phyloP scores from a whole-genome alignment of 1,139 yeast genomes.

The Geotrichum aggregatum region DNA sequence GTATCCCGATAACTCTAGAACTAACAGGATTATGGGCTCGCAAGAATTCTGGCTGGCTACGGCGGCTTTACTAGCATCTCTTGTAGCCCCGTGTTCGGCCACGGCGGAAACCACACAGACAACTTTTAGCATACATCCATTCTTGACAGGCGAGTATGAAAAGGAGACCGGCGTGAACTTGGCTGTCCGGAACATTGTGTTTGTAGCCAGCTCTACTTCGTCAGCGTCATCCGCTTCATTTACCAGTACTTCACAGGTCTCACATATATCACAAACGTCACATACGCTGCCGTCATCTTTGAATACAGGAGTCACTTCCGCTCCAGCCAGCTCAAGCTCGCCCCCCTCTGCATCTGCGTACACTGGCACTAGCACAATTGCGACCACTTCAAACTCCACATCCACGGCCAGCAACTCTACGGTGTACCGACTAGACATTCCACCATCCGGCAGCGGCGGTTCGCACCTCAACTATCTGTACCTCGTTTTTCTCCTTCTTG shows the following conservation, averaged over 20 bases:
- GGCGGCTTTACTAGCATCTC: neutral
- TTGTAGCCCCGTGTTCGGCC: conserved; percentile 1
- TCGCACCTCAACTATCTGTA: conserved; percentile 29
- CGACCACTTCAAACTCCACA: neutral
- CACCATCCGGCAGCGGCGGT: conserved; percentile 17
- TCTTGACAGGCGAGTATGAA: neutral
- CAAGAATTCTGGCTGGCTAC: too few relatives aligned
- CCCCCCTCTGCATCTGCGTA: too few relatives aligned
- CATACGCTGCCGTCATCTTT: neutral
- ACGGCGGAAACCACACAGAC: neutral
- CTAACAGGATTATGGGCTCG: too few relatives aligned
- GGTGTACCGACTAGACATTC: conserved; percentile 14
- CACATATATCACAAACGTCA: too few relatives aligned
- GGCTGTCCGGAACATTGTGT: conserved; percentile 21
- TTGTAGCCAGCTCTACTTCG: too few relatives aligned
- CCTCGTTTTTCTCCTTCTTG: conserved; percentile 30
- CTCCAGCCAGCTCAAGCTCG: too few relatives aligned
- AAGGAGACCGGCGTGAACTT: neutral
- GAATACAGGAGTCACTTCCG: too few relatives aligned
- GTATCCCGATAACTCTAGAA: too few relatives aligned
- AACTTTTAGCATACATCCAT: neutral
- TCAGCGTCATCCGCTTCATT: too few relatives aligned
- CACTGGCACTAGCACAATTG: neutral
- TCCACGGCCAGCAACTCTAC: conserved; percentile 17
- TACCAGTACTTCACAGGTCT: conserved; percentile 14